phyloP scores from a whole-genome alignment of 306 rosid species.

The Glycine latifolia region DNA sequence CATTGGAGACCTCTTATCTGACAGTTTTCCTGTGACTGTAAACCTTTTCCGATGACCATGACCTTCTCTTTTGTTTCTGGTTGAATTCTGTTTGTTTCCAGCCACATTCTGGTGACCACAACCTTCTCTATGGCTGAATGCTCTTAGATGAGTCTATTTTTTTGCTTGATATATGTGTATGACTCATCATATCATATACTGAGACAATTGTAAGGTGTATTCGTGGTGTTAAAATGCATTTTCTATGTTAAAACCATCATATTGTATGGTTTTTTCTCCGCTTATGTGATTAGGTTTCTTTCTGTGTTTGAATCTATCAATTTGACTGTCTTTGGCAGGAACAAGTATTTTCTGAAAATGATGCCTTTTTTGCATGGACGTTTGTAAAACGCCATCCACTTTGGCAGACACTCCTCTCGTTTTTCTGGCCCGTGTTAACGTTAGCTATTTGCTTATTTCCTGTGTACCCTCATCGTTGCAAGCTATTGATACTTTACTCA shows the following conservation, averaged over 20 bases:
- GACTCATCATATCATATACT: conserved; percentile 10
- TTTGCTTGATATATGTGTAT: conserved; percentile 2
- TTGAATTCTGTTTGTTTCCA: background rate
- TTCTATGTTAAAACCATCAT: background rate
- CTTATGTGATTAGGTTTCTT: conserved; percentile 28
- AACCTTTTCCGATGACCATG: background rate
- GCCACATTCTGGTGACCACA: background rate
- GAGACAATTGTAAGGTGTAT: conserved; percentile 22
- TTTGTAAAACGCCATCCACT: conserved; percentile 90
- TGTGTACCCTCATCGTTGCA: conserved; percentile 95
- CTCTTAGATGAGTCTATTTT: background rate
- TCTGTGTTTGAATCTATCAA: conserved; percentile 44
- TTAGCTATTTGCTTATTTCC: conserved; percentile 99
- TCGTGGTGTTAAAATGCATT: conserved; percentile 27
- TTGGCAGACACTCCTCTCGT: conserved; percentile 98
- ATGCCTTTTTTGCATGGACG: conserved; percentile 98
- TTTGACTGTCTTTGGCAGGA: conserved; percentile 70
- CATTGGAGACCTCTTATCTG: background rate
- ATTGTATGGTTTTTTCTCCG: background rate
- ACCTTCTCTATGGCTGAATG: too few relatives aligned
- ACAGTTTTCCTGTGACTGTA: too few relatives aligned
- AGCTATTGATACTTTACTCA: conserved; percentile 89
- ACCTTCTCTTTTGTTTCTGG: background rate
- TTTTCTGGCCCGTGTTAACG: conserved; percentile 97
- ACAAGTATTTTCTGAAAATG: conserved; percentile 87